phyloP scores from a whole-genome alignment of 2,329 filamentous ascomycete genomes.

The Herpotrichia juniperi region DNA sequence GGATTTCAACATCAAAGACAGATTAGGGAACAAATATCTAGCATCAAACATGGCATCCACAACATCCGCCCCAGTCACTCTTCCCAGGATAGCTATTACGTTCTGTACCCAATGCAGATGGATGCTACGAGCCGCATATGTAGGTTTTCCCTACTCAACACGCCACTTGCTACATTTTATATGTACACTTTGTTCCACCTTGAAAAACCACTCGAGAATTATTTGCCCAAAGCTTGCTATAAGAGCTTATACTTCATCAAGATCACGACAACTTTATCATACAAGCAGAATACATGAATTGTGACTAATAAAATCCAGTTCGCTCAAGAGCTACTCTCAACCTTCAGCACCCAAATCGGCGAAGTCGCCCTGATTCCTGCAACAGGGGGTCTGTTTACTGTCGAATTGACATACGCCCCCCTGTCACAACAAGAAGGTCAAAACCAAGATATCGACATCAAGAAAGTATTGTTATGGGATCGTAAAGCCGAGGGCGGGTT shows the following conservation, averaged over 20 bases:
- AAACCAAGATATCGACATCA: slow-evolving; percentile 27
- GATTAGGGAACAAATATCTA: too few species aligned
- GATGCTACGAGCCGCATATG: slow-evolving; percentile 86
- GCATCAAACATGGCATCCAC: slow-evolving; percentile 28
- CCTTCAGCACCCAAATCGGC: slow-evolving; percentile 81
- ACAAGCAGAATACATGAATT: too few species aligned
- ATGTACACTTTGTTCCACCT: too few species aligned
- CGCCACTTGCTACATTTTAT: too few species aligned
- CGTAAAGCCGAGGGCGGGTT: slow-evolving; percentile 86
- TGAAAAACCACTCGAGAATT: not conserved
- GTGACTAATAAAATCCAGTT: slow-evolving; percentile 61
- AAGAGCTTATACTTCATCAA: too few species aligned
- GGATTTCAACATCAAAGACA: too few species aligned
- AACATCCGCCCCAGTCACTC: slow-evolving; percentile 33
- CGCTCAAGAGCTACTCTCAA: slow-evolving; percentile 93
- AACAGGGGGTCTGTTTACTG: slow-evolving; percentile 82
- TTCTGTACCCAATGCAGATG: slow-evolving; percentile 96
- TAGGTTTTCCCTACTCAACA: slow-evolving; percentile 50
- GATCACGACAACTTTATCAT: too few species aligned
- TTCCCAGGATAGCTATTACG: slow-evolving; percentile 83
- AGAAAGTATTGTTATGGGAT: slow-evolving; percentile 78
- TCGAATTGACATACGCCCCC: slow-evolving; percentile 62
- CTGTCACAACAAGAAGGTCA: slow-evolving; percentile 2
- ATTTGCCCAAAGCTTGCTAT: too few species aligned
- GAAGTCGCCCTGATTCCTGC: slow-evolving; percentile 87